Evolutionary conservation across 768 basidiomycete genomes (phyloP).

Genomic region (Phanerodontia chrysosporium): DNA sequence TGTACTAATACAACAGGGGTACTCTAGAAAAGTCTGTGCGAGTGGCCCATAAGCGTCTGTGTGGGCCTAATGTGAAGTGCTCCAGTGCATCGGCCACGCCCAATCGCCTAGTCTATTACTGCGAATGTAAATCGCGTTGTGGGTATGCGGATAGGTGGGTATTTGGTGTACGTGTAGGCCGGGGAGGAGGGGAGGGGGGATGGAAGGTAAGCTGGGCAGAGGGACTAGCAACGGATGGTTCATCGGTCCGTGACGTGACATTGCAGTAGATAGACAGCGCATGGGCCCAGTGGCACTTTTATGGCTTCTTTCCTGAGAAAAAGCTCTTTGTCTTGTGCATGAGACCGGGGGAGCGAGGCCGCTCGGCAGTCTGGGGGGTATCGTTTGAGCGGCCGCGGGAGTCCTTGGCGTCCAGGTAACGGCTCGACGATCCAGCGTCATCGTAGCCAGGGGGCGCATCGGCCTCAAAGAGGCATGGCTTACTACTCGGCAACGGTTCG

Average conservation of each 20-base stretch:
- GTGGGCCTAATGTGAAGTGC: too few relatives aligned
- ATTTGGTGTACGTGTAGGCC: neutral
- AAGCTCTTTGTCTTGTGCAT: neutral
- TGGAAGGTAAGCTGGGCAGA: too few relatives aligned
- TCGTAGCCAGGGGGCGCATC: conserved; percentile 14
- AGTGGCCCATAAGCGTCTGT: neutral
- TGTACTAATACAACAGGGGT: neutral
- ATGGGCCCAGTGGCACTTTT: neutral
- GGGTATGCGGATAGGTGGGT: neutral
- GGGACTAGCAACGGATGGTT: too few relatives aligned
- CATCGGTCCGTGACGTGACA: too few relatives aligned
- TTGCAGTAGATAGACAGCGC: too few relatives aligned
- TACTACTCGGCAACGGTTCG: neutral
- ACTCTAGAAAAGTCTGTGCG: neutral
- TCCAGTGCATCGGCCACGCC: neutral
- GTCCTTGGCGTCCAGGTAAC: neutral
- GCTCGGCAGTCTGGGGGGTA: neutral
- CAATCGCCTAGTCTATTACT: neutral
- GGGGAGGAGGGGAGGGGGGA: too few relatives aligned
- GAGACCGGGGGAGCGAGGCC: neutral
- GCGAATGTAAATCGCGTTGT: neutral
- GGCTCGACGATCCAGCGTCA: neutral
- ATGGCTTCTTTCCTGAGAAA: neutral
- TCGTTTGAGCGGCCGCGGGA: neutral
- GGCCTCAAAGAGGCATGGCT: neutral